A percentile compares a stretch with the other conserved stretches of the same genome.
Conservation (phyloP, 2,329 filamentous ascomycete species). For the Fusarium sp. region DNA sequence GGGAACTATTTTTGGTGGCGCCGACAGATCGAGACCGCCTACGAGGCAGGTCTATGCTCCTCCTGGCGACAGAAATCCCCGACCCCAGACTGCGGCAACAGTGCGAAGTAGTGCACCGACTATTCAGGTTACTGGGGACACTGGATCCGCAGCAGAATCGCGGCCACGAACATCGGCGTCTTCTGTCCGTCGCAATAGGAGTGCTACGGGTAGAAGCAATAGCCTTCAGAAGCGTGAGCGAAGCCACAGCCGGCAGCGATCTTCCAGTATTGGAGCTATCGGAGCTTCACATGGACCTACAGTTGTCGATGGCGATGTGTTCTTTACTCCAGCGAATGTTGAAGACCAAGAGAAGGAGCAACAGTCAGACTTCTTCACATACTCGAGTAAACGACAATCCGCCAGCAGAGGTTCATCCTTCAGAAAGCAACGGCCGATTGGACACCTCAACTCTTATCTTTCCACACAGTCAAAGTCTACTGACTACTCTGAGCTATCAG, state of each 20-base stretch:
- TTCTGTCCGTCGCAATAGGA: slow-evolving; percentile 52
- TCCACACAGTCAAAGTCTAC: slow-evolving; percentile 55
- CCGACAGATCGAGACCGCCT: slow-evolving; percentile 58
- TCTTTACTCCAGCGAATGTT: slow-evolving; percentile 61
- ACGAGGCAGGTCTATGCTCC: slow-evolving; percentile 54
- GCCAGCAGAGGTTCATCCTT: slow-evolving; percentile 55
- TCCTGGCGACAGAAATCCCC: slow-evolving; percentile 52
- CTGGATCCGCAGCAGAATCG: slow-evolving; percentile 54
- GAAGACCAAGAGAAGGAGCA: slow-evolving; percentile 50
- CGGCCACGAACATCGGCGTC: slow-evolving; percentile 50
- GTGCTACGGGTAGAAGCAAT: slow-evolving; percentile 60
- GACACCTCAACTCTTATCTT: slow-evolving; percentile 59
- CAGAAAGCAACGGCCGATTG: slow-evolving; percentile 56
- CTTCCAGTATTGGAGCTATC: slow-evolving; percentile 56
- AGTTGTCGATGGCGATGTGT: slow-evolving; percentile 62
- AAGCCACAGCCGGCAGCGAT: slow-evolving; percentile 60
- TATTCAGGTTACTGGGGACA: slow-evolving; percentile 81
- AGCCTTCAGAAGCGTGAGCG: slow-evolving; percentile 65
- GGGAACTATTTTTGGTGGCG: slow-evolving; percentile 81
- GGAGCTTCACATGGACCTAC: slow-evolving; percentile 51
- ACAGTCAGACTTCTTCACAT: slow-evolving; percentile 58
- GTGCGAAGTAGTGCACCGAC: slow-evolving; percentile 65
- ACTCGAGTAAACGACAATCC: slow-evolving; percentile 54
- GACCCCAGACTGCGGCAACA: slow-evolving; percentile 58
- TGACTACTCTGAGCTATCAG: slow-evolving; percentile 54